A percentile compares a stretch with the other conserved stretches of the same genome.
Conservation (phyloP, 192 early-diverging fungal genomes). For the Mortierella claussenii region DNA sequence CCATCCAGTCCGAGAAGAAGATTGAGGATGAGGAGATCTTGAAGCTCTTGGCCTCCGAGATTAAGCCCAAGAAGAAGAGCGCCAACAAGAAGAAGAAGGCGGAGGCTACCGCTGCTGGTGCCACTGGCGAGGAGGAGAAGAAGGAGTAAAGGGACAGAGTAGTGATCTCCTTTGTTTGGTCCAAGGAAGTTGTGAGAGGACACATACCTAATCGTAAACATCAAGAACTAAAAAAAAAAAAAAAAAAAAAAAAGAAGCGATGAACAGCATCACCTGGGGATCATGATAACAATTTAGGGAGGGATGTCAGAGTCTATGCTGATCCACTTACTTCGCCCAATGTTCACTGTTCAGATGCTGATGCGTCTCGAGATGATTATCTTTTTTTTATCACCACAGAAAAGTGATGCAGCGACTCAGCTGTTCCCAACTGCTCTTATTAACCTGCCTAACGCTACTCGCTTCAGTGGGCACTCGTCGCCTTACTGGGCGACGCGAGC, state of each 20-base stretch:
- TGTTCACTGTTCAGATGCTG: no score
- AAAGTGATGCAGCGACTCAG: no score
- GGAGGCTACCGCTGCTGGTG: constrained; percentile 48
- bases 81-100: constrained; percentile 63
- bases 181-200: no score
- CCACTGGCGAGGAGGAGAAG: constrained; percentile 36
- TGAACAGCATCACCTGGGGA: no score
- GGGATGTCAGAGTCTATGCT: neutral
- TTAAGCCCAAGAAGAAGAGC: constrained; percentile 61
- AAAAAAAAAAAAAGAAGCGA: constrained; percentile 16
- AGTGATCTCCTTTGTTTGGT: constrained; percentile 1
- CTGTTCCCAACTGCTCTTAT: no score
- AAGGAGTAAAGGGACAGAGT: neutral
- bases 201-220: neutral
- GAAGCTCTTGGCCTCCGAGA: constrained; percentile 72
- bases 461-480: no score
- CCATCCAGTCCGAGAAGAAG: constrained; percentile 87
- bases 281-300: no score
- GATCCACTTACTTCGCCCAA: neutral
- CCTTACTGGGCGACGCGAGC: neutral
- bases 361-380: no score
- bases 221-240: neutral
- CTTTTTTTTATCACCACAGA: no score
- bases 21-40: constrained; percentile 84
- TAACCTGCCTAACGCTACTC: no score